Base-by-base conservation (phyloP, 164 flowering plant genomes). In the Cinnamomum micranthum region DNA sequence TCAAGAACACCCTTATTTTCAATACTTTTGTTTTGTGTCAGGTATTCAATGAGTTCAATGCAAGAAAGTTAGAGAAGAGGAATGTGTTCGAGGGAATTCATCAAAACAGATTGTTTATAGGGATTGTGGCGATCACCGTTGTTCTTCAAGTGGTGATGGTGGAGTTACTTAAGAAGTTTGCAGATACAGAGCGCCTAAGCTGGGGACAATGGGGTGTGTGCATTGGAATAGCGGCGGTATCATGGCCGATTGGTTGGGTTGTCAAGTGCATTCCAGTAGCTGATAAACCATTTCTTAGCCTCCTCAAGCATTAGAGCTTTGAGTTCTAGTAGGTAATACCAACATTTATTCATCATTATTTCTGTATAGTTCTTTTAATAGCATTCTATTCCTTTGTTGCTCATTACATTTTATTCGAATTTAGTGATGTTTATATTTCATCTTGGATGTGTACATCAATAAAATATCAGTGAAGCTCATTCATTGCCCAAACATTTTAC, bases 11-110 rank as follows among this genome's bases (percentile, higher is more conserved):
- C 2, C 13, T 87, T 75, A 79, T 89, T 33, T 89, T 88, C 79
- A 89, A 89, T 67, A 80, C 83, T 2, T 87, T 87, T n/a, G 89
- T 88, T 2, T 76, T 88, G 2, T 87, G 89, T 76, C 90, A 88
- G 76, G 82, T 88, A 4, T 89, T 87, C 74, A 88, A 88, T 33
- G 89, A 84, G 73, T 86, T 88, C 81, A 86, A 84, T 73, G 79
- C 88, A 3, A 77, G 88, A 77, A 81, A 83, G 82, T 77, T 80
- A 2, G 89, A 86, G 78, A 81, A 83, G 78, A 82, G 50, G 80
- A 87, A 87, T 47, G 85, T 85, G 12, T 84, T 85, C 47, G 11
- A 83, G 73, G 89, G 86, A 24, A 74, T 85, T 33, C 80, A 50
- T 2, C 80, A 77, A 70, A 87, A 85, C 81, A 78, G 35, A 73